Evolutionary conservation across 164 flowering plant species (phyloP), one percentile per base, ranked within the genome.

Genomic region (Brasenia schreberi): DNA sequence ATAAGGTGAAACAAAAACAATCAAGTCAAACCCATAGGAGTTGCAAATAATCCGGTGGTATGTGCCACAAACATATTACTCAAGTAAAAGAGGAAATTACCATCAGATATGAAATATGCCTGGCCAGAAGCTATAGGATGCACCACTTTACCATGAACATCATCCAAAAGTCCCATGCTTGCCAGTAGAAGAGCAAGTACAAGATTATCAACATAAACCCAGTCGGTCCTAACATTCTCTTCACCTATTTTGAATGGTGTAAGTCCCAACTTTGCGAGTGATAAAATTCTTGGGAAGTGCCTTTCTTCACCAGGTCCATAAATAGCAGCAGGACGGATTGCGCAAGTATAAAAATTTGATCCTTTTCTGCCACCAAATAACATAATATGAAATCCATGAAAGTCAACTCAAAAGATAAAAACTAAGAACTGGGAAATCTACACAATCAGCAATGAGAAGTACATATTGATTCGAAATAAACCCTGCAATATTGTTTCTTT

Each of bases 231-330:
- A 65, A 85, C 97, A 64, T 61, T 78, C 19, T 74, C 62, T 52
- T 79, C 81, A 64, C 97, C 97, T 65, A 87, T 74, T 75, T 72
- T 87, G 75, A 87, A 94, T 42, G 72, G 70, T 27, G 84, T 42
- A 66, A 94, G 77, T 33, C 97, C 99, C 71, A 81, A 68, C 77
- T 88, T 89, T 18, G 96, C 88, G 33, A 89, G 68, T 62, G 82
- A 81, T 4, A 94, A 66, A 53, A 94, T 86, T 81, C 96, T 80
- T 0, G 96, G 96, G 19, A 94, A 70, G 72, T 89, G 95, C 73
- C 97, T 84, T 68, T 94, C 96, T 85, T 94, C 99, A 68, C 97
- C 96, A 5, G 99, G 99, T 52, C 99, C 97, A 77, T 91, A 94
- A 16, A 91, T 91, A 68, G 89, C 97, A 73, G 96, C 97, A 19